phyloP scores from a whole-genome alignment of 352 stramenopile genomes.

The Phytophthora megakarya region DNA sequence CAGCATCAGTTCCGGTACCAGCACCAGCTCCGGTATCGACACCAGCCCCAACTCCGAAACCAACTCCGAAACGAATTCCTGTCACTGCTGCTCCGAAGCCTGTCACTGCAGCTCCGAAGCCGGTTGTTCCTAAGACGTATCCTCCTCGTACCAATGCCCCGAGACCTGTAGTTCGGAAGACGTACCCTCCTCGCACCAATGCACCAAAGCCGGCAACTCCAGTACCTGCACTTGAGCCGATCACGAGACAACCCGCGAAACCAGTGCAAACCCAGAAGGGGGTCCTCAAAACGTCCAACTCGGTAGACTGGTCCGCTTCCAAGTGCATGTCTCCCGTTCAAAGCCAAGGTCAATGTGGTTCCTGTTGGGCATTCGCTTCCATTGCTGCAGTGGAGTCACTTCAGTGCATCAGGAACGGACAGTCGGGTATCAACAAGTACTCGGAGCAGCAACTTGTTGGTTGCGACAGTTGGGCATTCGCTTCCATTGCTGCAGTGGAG shows the following conservation, averaged over 20 bases:
- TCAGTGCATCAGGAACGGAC: constrained; percentile 77
- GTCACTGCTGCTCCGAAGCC: constrained; percentile 4
- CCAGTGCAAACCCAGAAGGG: constrained; percentile 24
- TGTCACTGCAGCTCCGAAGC: background rate
- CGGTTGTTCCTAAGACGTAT: constrained; percentile 5
- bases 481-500: constrained; percentile 90
- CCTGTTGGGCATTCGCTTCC: constrained; percentile 97
- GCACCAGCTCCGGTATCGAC: background rate
- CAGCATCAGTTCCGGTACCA: constrained; percentile 12
- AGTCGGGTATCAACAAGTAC: constrained; percentile 68
- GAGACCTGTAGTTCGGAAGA: constrained; percentile 2
- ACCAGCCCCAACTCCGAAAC: background rate
- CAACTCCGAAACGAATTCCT: constrained; percentile 12
- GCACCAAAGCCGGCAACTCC: constrained; percentile 17
- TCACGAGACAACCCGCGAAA: constrained; percentile 9
- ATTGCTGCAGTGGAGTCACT: constrained; percentile 90
- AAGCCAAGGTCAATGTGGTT: constrained; percentile 96
- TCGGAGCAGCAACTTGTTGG: constrained; percentile 93
- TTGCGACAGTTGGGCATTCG: constrained; percentile 94
- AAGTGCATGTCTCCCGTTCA: constrained; percentile 73
- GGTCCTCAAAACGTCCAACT: constrained; percentile 11
- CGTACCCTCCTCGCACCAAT: background rate
- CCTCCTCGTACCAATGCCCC: constrained; percentile 1
- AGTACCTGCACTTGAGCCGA: constrained; percentile 31
- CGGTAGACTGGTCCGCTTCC: constrained; percentile 47